Conservation (phyloP, 768 basidiomycete genomes). For the Candolleomyces eurysporus region DNA sequence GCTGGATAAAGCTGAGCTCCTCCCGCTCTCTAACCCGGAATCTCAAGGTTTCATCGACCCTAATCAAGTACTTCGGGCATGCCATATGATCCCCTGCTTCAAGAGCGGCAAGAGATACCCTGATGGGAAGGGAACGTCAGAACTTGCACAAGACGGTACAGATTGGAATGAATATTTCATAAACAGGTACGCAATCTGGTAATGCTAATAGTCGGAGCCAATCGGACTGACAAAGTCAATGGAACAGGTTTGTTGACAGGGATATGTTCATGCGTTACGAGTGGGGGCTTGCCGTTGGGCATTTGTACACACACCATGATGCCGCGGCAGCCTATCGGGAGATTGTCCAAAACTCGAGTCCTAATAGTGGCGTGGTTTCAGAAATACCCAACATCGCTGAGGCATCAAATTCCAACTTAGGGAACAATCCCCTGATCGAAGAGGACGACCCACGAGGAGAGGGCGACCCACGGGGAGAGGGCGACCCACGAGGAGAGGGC, state of each 20-base stretch:
- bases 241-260: not conserved
- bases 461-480: no score
- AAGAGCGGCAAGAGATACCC: not conserved
- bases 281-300: not conserved
- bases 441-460: no score
- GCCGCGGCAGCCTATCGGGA: not conserved
- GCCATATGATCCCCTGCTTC: slow-evolving; percentile 1
- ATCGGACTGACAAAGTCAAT: not conserved
- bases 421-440: no score
- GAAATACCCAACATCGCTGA: no score
- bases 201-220: no score
- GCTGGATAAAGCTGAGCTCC: not conserved
- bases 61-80: not conserved
- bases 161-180: not conserved
- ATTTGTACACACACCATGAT: not conserved
- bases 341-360: no score
- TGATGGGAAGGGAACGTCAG: not conserved
- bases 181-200: not conserved
- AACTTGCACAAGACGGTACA: not conserved
- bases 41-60: slow-evolving; percentile 2
- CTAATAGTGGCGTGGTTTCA: no score
- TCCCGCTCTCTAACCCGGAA: not conserved
- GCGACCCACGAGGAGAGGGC: no score
- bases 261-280: slow-evolving; percentile 1
- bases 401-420: no score